Conservation (phyloP, 257 asterid species). For the Striga asiatica region DNA sequence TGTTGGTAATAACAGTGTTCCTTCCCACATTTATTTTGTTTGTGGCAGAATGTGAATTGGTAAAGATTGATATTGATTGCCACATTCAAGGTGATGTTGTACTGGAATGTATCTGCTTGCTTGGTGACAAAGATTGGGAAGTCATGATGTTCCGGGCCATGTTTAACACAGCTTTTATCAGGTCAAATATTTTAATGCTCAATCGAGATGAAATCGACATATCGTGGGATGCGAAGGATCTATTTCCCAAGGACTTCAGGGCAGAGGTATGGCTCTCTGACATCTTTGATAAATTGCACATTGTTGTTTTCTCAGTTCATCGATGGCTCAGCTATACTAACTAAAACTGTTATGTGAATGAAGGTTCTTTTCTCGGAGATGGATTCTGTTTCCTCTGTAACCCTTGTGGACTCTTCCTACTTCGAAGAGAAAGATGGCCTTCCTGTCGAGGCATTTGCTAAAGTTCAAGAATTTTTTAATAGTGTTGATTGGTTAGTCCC, state of each 20-base stretch:
- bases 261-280: constrained; percentile 50
- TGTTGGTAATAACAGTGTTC: neutral
- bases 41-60: constrained; percentile 69
- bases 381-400: constrained; percentile 58
- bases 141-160: constrained; percentile 80
- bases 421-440: constrained; percentile 95
- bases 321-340: constrained; percentile 14
- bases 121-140: constrained; percentile 67
- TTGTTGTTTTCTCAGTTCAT: constrained; percentile 10
- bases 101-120: constrained; percentile 73
- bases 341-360: constrained; percentile 21
- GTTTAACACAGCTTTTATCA: constrained; percentile 92
- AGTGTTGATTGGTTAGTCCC: constrained; percentile 82
- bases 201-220: constrained; percentile 77
- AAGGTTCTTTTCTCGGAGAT: constrained; percentile 91
- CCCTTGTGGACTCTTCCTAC: constrained; percentile 54
- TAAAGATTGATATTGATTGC: constrained; percentile 81
- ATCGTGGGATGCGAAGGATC: constrained; percentile 81
- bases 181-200: constrained; percentile 88
- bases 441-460: constrained; percentile 90
- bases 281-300: constrained; percentile 3
- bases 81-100: constrained; percentile 93
- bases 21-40: constrained; percentile 14
- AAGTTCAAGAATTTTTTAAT: constrained; percentile 75
- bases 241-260: constrained; percentile 76